Evolutionary conservation across 441 rosid species (phyloP).

Genomic region (Eruca vesicaria): DNA sequence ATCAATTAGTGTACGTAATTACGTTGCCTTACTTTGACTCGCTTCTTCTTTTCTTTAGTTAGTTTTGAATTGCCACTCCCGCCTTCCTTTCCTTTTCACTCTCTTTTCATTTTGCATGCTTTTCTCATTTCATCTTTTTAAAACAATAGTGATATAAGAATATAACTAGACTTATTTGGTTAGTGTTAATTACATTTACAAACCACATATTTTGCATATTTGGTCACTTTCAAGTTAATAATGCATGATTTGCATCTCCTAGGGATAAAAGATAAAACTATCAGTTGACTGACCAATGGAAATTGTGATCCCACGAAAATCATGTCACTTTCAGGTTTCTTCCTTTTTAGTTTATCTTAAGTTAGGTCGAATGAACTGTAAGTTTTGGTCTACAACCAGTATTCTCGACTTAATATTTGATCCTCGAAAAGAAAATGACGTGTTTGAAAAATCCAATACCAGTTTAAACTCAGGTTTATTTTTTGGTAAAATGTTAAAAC

Average conservation of each 20-base stretch:
- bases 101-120: conserved; percentile 7
- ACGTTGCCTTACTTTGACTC: conserved; percentile 36
- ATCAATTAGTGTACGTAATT: conserved; percentile 16
- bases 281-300: neutral
- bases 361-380: neutral
- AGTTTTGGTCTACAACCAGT: no score
- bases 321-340: neutral
- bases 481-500: no score
- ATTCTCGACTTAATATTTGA: no score
- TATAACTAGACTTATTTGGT: neutral
- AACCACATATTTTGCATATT: neutral
- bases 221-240: neutral
- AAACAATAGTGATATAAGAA: neutral
- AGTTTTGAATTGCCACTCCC: conserved; percentile 27
- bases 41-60: neutral
- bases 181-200: neutral
- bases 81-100: conserved; percentile 11
- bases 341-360: neutral
- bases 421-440: no score
- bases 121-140: neutral
- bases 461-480: no score
- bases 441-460: no score
- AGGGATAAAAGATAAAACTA: no score
- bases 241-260: no score
- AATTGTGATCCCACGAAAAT: neutral